Evolutionary conservation across 768 basidiomycete species (phyloP), one percentile per base, ranked within the genome.

Genomic region (Tulasnella calospora): DNA sequence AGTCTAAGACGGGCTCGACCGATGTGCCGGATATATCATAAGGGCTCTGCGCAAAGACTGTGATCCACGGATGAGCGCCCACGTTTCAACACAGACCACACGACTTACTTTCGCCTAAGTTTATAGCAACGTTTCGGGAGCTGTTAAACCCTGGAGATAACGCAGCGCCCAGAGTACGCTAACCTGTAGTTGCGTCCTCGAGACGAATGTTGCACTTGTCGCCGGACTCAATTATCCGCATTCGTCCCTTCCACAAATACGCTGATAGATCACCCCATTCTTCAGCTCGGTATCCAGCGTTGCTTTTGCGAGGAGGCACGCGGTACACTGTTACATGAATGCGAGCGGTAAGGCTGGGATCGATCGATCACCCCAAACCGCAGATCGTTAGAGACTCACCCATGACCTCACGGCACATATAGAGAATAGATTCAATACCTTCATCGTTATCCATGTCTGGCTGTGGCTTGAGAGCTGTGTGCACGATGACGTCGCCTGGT

Each of bases 1-100:
- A 96, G 83, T 98, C 96, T 36, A 98, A 87, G 21, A 96, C 95
- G n/a, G 94, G 92, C 81, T 98, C 96, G n/a, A 98, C 94, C 38
- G 89, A 91, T 6, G 94, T 94, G 78, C 90, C 90, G 67, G 88
- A 85, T 21, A 91, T 87, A 82, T 94, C 92, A 82, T 98, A 98
- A 67, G 89, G 89, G 21, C 95, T 90, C 80, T 89, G 91, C 61
- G 96, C 96, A 86, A 98, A 98, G 77, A 94, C 94, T 93, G 44
- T n/a, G 40, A 73, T 51, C 7, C 35, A 19, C 6, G 21, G 35
- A 38, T 71, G 70, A 71, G 70, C 13, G 12, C 36, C 71, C 71
- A n/a, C 44, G 71, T 15, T 72, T 38, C 71, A 72, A 72, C 71
- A 46, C 61, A 78, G 70, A 7, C 40, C 79, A 55, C 23, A 80